Evolutionary conservation across 441 rosid genomes (phyloP).

Genomic region (Populus hybrid): DNA sequence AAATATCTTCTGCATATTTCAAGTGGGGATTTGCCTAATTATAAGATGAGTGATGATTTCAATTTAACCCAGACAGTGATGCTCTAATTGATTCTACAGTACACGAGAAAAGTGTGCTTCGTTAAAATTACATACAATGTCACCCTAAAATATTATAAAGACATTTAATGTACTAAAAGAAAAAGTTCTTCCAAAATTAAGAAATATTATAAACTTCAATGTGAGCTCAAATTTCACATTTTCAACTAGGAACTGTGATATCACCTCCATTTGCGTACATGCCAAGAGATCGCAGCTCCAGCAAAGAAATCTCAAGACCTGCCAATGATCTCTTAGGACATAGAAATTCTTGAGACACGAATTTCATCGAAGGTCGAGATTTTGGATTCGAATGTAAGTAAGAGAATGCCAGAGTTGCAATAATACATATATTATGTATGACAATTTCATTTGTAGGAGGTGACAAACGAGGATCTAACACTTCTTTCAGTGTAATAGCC

Average conservation of each 20-base stretch:
- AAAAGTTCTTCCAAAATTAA: neutral
- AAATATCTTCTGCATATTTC: too few relatives aligned
- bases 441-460: neutral
- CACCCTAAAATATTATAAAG: too few relatives aligned
- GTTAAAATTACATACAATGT: too few relatives aligned
- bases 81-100: too few relatives aligned
- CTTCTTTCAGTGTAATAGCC: conserved; percentile 4
- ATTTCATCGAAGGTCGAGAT: conserved; percentile 1
- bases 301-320: neutral
- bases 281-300: neutral
- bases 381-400: conserved; percentile 9
- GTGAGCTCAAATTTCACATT: neutral
- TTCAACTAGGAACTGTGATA: neutral
- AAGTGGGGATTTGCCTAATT: too few relatives aligned
- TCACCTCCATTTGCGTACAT: neutral
- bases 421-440: conserved; percentile 1
- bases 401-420: conserved; percentile 3
- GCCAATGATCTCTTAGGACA: neutral
- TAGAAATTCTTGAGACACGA: neutral
- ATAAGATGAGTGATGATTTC: too few relatives aligned
- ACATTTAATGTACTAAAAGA: too few relatives aligned
- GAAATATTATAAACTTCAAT: neutral
- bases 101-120: too few relatives aligned
- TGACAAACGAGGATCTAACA: conserved; percentile 6
- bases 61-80: too few relatives aligned